A percentile compares a stretch with the other conserved stretches of the same genome.
Conservation (phyloP, 495 filamentous ascomycete species). For the Collariella sp. region DNA sequence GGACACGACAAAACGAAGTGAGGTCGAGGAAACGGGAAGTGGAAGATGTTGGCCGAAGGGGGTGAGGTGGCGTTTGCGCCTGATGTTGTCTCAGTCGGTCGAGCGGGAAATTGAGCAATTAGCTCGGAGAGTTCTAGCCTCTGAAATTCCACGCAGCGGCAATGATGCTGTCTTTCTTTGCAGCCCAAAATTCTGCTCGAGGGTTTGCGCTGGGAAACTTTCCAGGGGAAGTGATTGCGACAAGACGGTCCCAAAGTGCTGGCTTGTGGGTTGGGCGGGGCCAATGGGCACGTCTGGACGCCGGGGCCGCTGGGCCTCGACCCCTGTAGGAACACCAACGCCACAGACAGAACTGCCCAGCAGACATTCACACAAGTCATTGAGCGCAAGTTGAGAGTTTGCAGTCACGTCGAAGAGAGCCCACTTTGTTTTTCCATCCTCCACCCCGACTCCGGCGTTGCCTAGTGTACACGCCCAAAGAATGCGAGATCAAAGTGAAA, state of each 20-base stretch:
- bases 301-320: background rate
- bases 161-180: background rate
- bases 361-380: background rate
- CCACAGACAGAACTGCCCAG: background rate
- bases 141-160: background rate
- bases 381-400: background rate
- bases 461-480: conserved; percentile 32
- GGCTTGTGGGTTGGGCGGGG: conserved; percentile 5
- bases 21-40: too few relatives aligned
- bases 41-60: too few relatives aligned
- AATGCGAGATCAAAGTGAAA: conserved; percentile 28
- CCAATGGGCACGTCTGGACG: background rate
- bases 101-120: background rate
- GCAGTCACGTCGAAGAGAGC: conserved; percentile 1
- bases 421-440: conserved; percentile 25
- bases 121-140: background rate
- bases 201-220: background rate
- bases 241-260: background rate
- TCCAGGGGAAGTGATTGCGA: background rate
- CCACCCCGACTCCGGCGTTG: conserved; percentile 26
- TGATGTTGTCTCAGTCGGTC: background rate
- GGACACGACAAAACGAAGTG: background rate
- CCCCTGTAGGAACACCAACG: conserved; percentile 5
- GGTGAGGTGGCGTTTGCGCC: background rate
- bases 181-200: background rate